These are phyloP conservation scores for Plasmodium billcollinsi DNA, from an alignment of 169 alveolate genomes.

Conservation along the genomic window DNA sequence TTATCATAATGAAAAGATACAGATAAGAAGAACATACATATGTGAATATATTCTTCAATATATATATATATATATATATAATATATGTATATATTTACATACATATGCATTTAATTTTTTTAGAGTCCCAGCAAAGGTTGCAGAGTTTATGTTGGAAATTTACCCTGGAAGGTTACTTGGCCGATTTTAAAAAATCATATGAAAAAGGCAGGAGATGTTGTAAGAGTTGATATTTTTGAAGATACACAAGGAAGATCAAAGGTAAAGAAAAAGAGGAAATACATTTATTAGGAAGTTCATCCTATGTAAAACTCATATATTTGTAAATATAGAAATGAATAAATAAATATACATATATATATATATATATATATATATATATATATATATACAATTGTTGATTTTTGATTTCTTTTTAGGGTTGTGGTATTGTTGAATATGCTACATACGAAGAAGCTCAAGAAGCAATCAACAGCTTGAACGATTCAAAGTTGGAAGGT, in stretches of 20 bases:
- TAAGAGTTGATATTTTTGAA: slow-evolving; percentile 92
- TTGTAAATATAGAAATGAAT: neutral
- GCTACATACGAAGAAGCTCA: slow-evolving; percentile 87
- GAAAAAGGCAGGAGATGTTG: slow-evolving; percentile 93
- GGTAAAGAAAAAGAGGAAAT: slow-evolving; percentile 38
- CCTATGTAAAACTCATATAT: neutral
- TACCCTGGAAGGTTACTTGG: slow-evolving; percentile 93
- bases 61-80: no score
- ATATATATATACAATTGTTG: neutral
- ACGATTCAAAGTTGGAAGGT: slow-evolving; percentile 82
- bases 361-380: slow-evolving; percentile 1
- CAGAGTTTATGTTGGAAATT: slow-evolving; percentile 93
- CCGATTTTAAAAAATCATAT: slow-evolving; percentile 92
- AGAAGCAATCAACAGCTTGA: slow-evolving; percentile 87
- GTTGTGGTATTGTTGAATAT: slow-evolving; percentile 91
- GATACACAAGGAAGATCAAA: slow-evolving; percentile 91
- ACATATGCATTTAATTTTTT: neutral
- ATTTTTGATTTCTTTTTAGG: slow-evolving; percentile 71
- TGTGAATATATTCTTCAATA: no score
- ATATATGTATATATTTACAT: neutral
- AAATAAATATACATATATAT: neutral
- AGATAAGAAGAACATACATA: no score
- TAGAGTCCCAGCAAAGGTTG: slow-evolving; percentile 84
- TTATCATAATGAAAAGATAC: no score
- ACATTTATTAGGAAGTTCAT: neutral